phyloP scores from a whole-genome alignment of 139 green algal genomes.

The Coelastrella sp. region DNA sequence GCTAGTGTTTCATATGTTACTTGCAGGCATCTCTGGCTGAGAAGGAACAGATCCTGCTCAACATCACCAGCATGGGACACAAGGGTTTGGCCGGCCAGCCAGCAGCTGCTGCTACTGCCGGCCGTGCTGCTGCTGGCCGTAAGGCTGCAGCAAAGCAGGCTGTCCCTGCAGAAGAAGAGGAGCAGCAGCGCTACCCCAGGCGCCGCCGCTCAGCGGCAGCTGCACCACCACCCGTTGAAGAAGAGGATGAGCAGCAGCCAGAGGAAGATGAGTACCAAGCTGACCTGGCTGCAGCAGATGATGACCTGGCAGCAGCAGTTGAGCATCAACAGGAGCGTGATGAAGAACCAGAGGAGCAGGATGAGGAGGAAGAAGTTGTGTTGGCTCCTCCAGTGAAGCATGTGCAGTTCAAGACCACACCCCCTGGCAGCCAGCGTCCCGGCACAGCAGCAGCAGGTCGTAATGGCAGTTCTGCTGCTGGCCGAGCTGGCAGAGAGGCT shows the following conservation, averaged over 20 bases:
- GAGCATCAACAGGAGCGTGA: background rate
- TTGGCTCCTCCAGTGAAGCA: background rate
- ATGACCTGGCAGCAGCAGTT: background rate
- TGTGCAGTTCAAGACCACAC: background rate
- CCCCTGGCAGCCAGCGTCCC: background rate
- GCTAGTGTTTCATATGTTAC: too few relatives aligned
- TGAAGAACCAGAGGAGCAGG: background rate
- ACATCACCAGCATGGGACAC: conserved; percentile 19
- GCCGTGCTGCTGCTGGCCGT: background rate
- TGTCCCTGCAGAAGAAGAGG: background rate
- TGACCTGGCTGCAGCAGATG: background rate
- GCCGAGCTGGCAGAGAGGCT: too few relatives aligned
- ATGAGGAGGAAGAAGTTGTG: background rate
- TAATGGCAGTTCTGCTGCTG: too few relatives aligned
- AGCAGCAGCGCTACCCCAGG: background rate
- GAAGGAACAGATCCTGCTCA: conserved; percentile 20
- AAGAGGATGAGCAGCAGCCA: background rate
- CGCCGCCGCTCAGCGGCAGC: background rate
- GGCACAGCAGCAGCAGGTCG: too few relatives aligned
- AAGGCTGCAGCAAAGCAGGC: background rate
- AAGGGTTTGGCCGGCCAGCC: background rate
- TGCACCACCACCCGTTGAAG: background rate
- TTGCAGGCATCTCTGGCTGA: conserved; percentile 39
- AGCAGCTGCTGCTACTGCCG: background rate
- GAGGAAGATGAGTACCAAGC: background rate